Evolutionary conservation across 73 alveolate species (phyloP), one percentile per base, ranked within the genome.

Genomic region (Symbiodinium pilosum): DNA sequence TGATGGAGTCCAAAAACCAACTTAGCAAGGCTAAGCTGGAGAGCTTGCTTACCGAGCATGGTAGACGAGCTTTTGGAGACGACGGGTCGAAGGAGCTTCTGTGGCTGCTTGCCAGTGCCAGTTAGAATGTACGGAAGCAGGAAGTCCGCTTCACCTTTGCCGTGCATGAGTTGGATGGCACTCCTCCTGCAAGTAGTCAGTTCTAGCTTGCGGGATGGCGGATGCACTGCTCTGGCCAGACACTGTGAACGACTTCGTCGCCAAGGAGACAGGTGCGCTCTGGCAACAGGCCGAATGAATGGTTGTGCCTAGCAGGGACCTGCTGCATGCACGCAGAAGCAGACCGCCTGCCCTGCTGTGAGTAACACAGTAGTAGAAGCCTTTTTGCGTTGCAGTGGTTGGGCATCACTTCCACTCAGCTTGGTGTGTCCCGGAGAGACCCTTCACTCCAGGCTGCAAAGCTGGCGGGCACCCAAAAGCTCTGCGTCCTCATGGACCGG

Each of bases 41-140:
- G 84, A 21, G 24, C 30, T 69, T 91, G 88, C 97, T 91, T 0
- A 41, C 77, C 14, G 89, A 91, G 84, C 97, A 91, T 43, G 97
- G 97, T 0, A 87, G 97, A n/a, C 97, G 97, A 8, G 97, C 97
- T 68, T 91, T 91, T n/a, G 97, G 97, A 5, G 97, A 91, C 40
- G 97, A 91, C n/a, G 97, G 97, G 39, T 68, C 77, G 54, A 91
- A 91, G 97, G 95, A 47, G 6, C 59, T 47, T 14, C 28, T 20
- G 69, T 20, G 69, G 28, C 20, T 52, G 28, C 28, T 52, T 52
- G 9, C 69, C 28, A 52, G 69, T 9, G 69, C 69, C 69, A 20
- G 69, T 52, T 52, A 52, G 69, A 12, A 20, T 52, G 9, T 52
- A 52, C 28, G 9, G 69, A 30, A 44, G 71, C 97, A 91, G 97